phyloP scores from a whole-genome alignment of 352 stramenopile species.

The Pythium guiyangense region DNA sequence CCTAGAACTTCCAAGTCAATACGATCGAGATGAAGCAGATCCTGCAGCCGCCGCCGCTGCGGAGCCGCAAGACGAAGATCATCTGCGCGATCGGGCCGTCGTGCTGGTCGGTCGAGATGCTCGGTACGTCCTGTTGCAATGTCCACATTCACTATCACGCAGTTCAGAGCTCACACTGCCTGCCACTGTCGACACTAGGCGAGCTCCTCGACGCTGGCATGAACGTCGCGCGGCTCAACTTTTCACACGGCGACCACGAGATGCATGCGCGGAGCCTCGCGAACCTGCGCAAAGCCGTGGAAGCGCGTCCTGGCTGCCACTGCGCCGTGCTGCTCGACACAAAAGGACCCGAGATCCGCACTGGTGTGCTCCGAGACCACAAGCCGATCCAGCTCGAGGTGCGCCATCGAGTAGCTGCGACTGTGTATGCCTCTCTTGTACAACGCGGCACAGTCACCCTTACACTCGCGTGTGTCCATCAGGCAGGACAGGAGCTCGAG shows the following conservation, averaged over 20 bases:
- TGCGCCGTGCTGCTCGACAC: constrained; percentile 96
- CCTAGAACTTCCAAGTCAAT: constrained; percentile 63
- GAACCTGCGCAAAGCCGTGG: constrained; percentile 87
- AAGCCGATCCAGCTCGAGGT: constrained; percentile 62
- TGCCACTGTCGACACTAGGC: constrained; percentile 16
- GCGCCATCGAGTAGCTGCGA: constrained; percentile 1
- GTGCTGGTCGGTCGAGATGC: constrained; percentile 93
- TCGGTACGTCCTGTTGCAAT: constrained; percentile 58
- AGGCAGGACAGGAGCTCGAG: constrained; percentile 75
- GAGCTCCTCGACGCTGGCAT: constrained; percentile 89
- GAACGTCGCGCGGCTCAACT: constrained; percentile 98
- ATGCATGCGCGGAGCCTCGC: constrained; percentile 83
- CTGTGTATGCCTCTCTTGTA: background rate
- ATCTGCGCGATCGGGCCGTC: constrained; percentile 98
- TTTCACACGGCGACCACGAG: constrained; percentile 98
- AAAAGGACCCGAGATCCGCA: constrained; percentile 96
- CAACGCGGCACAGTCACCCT: background rate
- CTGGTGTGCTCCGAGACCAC: constrained; percentile 75
- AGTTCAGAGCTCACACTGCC: background rate
- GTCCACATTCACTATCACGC: background rate
- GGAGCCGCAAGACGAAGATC: constrained; percentile 96
- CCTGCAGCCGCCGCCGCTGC: constrained; percentile 37
- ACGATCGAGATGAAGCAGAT: constrained; percentile 68
- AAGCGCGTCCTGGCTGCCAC: constrained; percentile 61
- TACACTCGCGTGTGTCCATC: background rate